Evolutionary conservation across 371 early-diverging fungal species (phyloP).

Genomic region (Dipsacomyces acuminosporus): DNA sequence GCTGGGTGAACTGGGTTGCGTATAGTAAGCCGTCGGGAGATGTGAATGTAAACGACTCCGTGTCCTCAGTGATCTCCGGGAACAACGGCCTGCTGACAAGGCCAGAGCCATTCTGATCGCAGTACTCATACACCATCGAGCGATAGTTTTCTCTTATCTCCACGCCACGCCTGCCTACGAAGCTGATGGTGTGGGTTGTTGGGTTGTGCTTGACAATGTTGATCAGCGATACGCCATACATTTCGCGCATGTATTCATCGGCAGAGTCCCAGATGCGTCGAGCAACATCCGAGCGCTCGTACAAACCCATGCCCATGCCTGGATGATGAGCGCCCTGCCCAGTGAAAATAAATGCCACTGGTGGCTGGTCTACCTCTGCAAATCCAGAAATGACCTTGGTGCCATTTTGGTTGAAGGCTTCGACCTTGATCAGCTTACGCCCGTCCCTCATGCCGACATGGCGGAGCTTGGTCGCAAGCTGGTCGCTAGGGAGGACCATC

Average conservation of each 20-base stretch:
- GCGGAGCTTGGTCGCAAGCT: conserved; percentile 76
- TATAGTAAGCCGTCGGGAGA: conserved; percentile 83
- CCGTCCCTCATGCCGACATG: conserved; percentile 92
- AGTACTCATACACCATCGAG: conserved; percentile 80
- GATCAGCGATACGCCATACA: conserved; percentile 84
- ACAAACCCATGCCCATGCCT: conserved; percentile 94
- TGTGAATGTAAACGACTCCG: conserved; percentile 77
- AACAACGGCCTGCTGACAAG: conserved; percentile 71
- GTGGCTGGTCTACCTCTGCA: conserved; percentile 87
- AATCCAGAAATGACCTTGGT: conserved; percentile 76
- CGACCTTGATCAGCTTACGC: conserved; percentile 83
- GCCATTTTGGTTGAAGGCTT: conserved; percentile 75
- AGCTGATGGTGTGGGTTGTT: conserved; percentile 78
- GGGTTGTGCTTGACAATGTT: conserved; percentile 89
- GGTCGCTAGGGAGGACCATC: conserved; percentile 89
- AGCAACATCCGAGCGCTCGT: conserved; percentile 78
- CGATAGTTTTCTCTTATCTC: conserved; percentile 80
- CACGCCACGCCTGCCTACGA: conserved; percentile 84
- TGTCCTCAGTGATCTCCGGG: conserved; percentile 76
- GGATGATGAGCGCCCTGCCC: conserved; percentile 93
- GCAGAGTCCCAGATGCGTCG: conserved; percentile 88
- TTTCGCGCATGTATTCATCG: conserved; percentile 75
- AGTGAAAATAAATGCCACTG: conserved; percentile 87
- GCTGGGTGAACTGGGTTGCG: conserved; percentile 93
- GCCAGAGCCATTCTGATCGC: conserved; percentile 63